These are phyloP conservation scores for Cladophialophora yegresii DNA, from an alignment of 2,329 filamentous ascomycete genomes.

Conservation along the genomic window DNA sequence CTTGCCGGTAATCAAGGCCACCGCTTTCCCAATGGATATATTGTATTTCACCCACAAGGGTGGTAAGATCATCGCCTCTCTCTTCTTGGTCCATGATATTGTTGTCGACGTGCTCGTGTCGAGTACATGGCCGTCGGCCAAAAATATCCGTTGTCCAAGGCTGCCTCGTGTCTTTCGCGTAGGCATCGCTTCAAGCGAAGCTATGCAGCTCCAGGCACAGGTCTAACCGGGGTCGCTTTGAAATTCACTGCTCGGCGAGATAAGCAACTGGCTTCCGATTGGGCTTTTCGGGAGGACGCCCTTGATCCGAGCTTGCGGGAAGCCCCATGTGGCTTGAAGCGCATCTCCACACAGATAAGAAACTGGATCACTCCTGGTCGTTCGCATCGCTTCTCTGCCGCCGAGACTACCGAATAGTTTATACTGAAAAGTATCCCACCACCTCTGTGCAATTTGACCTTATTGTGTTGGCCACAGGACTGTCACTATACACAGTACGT, in stretches of 20 bases:
- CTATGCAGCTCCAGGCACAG: background rate
- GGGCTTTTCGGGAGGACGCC: background rate
- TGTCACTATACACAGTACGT: background rate
- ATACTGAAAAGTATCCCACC: background rate
- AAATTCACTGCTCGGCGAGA: constrained; percentile 12
- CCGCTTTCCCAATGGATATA: background rate
- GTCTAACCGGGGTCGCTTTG: background rate
- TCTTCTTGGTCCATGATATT: background rate
- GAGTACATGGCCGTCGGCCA: background rate
- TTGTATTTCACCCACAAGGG: background rate
- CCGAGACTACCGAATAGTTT: constrained; percentile 1
- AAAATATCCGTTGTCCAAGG: background rate
- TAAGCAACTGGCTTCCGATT: constrained; percentile 11
- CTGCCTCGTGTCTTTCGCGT: constrained; percentile 19
- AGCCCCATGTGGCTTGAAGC: background rate
- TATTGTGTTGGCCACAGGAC: background rate
- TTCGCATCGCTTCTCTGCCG: background rate
- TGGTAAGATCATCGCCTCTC: background rate
- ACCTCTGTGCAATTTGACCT: background rate
- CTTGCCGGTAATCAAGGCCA: background rate
- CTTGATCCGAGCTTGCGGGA: constrained; percentile 1
- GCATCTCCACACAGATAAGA: constrained; percentile 16
- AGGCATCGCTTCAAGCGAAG: constrained; percentile 9
- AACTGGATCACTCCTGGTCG: background rate
- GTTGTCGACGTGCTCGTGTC: background rate